A percentile compares a stretch with the other conserved stretches of the same genome.
Conservation (phyloP, 2,329 filamentous ascomycete genomes). For the Fusarium sublunatum region DNA sequence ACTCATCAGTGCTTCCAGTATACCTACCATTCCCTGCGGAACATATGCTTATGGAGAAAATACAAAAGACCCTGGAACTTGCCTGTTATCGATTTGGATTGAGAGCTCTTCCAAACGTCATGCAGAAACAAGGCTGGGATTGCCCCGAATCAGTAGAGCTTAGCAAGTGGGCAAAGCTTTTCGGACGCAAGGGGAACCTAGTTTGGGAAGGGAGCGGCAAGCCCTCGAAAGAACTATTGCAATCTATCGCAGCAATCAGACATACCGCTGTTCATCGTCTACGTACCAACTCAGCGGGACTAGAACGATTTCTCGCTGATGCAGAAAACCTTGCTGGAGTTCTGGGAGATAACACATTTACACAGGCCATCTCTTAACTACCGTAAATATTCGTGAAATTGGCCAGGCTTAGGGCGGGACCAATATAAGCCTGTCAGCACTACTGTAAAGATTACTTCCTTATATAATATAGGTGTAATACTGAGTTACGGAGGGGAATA, state of each 20-base stretch:
- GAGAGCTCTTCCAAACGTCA: not conserved
- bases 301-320: not conserved
- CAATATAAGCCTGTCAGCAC: no score
- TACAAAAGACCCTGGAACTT: not conserved
- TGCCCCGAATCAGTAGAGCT: not conserved
- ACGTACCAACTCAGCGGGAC: not conserved
- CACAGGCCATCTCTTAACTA: no score
- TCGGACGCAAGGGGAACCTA: not conserved
- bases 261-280: not conserved
- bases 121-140: not conserved
- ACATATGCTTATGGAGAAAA: not conserved
- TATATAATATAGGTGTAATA: no score
- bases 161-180: not conserved
- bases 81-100: constrained; percentile 1
- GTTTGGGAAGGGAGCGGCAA: not conserved
- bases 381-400: no score
- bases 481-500: no score
- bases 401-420: no score
- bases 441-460: no score
- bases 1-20: not conserved
- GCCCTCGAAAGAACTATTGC: not conserved
- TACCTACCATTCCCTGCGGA: not conserved
- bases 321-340: not conserved
- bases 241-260: not conserved
- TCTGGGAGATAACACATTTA: not conserved